Evolutionary conservation across 768 basidiomycete species (phyloP), one percentile per base, ranked within the genome.

Genomic region (Calvatia gigantea): DNA sequence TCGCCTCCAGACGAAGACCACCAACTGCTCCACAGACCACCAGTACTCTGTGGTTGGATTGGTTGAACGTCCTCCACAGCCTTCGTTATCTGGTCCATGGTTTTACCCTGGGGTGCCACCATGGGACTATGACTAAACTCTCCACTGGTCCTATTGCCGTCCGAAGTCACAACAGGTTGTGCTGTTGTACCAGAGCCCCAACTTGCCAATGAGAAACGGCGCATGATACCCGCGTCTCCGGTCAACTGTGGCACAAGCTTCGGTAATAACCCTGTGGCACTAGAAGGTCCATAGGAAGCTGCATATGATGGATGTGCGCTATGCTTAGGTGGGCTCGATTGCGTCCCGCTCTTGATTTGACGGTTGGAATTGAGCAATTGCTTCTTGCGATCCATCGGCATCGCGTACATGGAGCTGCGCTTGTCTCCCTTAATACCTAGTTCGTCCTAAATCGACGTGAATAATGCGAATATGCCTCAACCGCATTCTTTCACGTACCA

Each of bases 11-110:
- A 79, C n/a, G 80, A 82, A 27, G 75, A 67, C 88, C 88, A 94
- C 84, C 84, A 93, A 52, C 76, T 81, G 55, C 80, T 77, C 83
- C 89, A 93, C 31, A 89, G 70, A 9, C 89, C 80, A 7, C 92
- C 91, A 2, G 91, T 91, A 14, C 62, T 75, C 64, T 93, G 91
- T 12, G 86, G 78, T 51, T 80, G 82, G 25, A 84, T 64, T 8
- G 73, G 73, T 48, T 71, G 70, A 23, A 61, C 57, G 19, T 74
- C 73, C 45, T 74, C 77, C 4, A 58, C 62, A 1, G 61, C 46
- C 42, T 66, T 75, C 44, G 74, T 67, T 15, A 65, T 58, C 37
- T 68, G 66, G 12, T 58, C 63, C 52, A 64, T 64, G 23, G 64
- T 48, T 60, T 66, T 70, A 21, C 61, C 61, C 43, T 62, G 64